Conservation (phyloP, 805 yeast species). For the Kregervanrija delftensis region DNA sequence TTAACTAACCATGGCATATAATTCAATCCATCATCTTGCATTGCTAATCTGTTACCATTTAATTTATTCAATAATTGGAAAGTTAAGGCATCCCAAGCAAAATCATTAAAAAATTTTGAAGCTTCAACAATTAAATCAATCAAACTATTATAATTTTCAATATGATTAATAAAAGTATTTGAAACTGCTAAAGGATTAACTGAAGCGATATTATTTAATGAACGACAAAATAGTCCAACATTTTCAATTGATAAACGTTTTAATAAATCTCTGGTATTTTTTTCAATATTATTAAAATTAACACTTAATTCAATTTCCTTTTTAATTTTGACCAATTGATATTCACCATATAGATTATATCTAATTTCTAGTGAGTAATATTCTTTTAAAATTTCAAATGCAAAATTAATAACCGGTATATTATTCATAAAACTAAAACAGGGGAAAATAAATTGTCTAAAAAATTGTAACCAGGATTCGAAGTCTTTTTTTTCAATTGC, state of each 20-base stretch:
- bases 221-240: conserved; percentile 62
- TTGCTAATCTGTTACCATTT: conserved; percentile 56
- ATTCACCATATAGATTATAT: conserved; percentile 76
- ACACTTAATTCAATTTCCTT: conserved; percentile 48
- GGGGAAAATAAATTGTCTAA: conserved; percentile 63
- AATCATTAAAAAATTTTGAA: conserved; percentile 64
- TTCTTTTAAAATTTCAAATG: conserved; percentile 43
- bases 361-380: conserved; percentile 55
- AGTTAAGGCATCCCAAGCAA: conserved; percentile 82
- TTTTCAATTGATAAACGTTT: conserved; percentile 81
- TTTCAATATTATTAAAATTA: conserved; percentile 62
- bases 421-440: conserved; percentile 48
- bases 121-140: conserved; percentile 72
- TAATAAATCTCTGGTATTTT: conserved; percentile 67
- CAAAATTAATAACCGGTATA: conserved; percentile 53
- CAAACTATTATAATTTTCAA: conserved; percentile 88
- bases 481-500: conserved; percentile 6
- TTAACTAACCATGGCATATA: conserved; percentile 85
- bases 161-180: conserved; percentile 63
- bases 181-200: conserved; percentile 77
- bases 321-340: conserved; percentile 51
- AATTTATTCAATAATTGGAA: conserved; percentile 66
- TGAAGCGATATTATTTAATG: conserved; percentile 63
- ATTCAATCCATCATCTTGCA: conserved; percentile 73
- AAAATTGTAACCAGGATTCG: conserved; percentile 50